These are phyloP conservation scores for Coniferiporia sulphurascens DNA, from an alignment of 1,284 basidiomycete genomes.

Conservation along the genomic window DNA sequence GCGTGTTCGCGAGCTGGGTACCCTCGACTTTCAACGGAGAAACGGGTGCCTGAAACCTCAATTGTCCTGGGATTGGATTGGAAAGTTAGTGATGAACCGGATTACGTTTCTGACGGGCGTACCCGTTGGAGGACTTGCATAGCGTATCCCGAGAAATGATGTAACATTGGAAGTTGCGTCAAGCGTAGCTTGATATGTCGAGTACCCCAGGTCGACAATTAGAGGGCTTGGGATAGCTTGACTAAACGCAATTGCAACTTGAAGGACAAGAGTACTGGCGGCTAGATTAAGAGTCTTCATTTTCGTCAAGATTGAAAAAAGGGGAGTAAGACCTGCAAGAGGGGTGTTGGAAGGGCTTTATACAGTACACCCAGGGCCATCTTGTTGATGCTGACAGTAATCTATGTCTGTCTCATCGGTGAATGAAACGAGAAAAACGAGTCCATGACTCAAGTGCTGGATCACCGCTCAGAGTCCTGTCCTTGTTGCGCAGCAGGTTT, in stretches of 20 bases:
- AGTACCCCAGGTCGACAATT: constrained; percentile 30
- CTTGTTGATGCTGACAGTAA: too few relatives aligned
- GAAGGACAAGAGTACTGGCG: not conserved
- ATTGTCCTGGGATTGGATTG: constrained; percentile 20
- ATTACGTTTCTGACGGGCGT: not conserved
- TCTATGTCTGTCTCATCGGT: too few relatives aligned
- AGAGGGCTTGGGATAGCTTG: not conserved
- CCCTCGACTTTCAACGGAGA: constrained; percentile 23
- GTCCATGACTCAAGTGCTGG: too few relatives aligned
- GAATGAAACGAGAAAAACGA: too few relatives aligned
- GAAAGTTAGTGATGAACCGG: not conserved
- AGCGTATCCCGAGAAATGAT: constrained; percentile 31
- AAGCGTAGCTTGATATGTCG: constrained; percentile 28
- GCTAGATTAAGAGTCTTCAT: not conserved
- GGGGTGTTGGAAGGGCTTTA: too few relatives aligned
- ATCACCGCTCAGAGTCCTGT: too few relatives aligned
- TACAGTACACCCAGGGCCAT: too few relatives aligned
- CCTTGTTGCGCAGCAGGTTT: too few relatives aligned
- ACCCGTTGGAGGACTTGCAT: constrained; percentile 28
- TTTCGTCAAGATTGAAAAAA: too few relatives aligned
- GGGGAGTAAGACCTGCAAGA: too few relatives aligned
- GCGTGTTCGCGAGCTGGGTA: not conserved
- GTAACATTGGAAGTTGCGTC: constrained; percentile 23
- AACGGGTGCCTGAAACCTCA: constrained; percentile 34
- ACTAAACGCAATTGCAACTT: not conserved